Evolutionary conservation across 164 flowering plant species (phyloP).

Genomic region (Tinospora cordifolia): DNA sequence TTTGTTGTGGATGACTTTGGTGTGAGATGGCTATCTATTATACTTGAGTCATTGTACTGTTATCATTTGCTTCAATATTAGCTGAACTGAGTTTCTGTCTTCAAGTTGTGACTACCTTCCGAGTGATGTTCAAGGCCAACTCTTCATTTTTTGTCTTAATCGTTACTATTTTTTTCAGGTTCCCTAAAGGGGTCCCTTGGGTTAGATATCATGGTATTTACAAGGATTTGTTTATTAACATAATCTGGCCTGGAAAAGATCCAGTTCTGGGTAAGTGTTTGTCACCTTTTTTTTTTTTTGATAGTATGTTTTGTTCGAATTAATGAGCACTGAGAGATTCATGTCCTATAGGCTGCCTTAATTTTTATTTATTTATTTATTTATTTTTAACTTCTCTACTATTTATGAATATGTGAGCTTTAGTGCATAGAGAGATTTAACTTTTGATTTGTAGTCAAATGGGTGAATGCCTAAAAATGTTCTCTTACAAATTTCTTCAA

Average conservation of each 20-base stretch:
- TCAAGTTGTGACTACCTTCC: neutral
- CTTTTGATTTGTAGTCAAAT: no score
- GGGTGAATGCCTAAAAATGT: no score
- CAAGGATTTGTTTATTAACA: slow-evolving; percentile 58
- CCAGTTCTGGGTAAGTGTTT: slow-evolving; percentile 44
- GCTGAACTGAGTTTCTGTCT: neutral
- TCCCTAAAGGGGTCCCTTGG: slow-evolving; percentile 95
- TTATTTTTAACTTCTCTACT: neutral
- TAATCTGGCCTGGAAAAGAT: slow-evolving; percentile 92
- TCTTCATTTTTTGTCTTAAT: neutral
- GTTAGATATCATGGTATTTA: slow-evolving; percentile 73
- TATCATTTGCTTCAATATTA: neutral
- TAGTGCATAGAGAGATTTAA: neutral
- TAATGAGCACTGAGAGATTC: neutral
- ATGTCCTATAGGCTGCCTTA: neutral
- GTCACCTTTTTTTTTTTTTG: slow-evolving; percentile 1
- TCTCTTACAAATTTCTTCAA: no score
- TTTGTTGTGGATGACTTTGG: neutral
- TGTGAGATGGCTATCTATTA: neutral
- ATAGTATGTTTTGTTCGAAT: neutral
- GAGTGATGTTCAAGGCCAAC: neutral
- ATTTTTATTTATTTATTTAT: neutral
- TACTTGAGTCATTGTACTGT: neutral
- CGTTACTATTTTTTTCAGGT: slow-evolving; percentile 39
- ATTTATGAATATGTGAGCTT: neutral